A percentile compares a stretch with the other conserved stretches of the same genome.
Evolutionary conservation across 345 rosid species (phyloP).

Genomic region (Brassica nigra): DNA sequence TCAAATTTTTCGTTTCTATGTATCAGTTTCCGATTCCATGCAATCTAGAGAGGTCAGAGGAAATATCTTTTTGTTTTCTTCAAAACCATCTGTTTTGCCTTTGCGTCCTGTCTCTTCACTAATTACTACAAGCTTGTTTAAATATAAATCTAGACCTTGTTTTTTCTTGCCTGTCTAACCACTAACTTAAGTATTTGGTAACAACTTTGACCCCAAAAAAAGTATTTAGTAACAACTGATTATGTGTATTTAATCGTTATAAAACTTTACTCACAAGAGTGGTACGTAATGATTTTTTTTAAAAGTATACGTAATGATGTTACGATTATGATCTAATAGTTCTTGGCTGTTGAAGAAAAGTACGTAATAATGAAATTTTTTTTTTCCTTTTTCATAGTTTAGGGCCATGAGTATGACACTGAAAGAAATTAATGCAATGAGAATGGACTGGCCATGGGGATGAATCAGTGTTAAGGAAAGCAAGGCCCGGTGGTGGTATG

Average conservation of each 20-base stretch:
- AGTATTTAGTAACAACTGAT: not conserved
- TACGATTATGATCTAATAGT: not conserved
- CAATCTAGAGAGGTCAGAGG: too few species aligned
- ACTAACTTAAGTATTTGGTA: not conserved
- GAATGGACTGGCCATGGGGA: conserved; percentile 29
- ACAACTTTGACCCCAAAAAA: not conserved
- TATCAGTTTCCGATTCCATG: too few species aligned
- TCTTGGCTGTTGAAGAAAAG: not conserved
- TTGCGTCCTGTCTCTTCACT: not conserved
- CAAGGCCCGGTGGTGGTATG: conserved; percentile 28
- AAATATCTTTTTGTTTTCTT: too few species aligned
- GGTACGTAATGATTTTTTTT: not conserved
- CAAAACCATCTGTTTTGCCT: too few species aligned
- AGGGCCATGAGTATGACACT: conserved; percentile 1
- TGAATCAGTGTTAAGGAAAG: conserved; percentile 9
- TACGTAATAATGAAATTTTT: not conserved
- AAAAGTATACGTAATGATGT: not conserved
- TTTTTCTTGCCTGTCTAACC: not conserved
- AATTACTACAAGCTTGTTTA: not conserved
- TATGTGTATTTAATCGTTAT: not conserved
- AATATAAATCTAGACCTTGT: too few species aligned
- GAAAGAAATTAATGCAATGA: conserved; percentile 22
- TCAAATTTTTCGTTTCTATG: too few species aligned
- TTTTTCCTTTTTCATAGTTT: not conserved
- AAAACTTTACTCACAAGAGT: not conserved